Base-by-base conservation (phyloP, 2,329 filamentous ascomycete genomes). In the Aspergillus aculeatus region DNA sequence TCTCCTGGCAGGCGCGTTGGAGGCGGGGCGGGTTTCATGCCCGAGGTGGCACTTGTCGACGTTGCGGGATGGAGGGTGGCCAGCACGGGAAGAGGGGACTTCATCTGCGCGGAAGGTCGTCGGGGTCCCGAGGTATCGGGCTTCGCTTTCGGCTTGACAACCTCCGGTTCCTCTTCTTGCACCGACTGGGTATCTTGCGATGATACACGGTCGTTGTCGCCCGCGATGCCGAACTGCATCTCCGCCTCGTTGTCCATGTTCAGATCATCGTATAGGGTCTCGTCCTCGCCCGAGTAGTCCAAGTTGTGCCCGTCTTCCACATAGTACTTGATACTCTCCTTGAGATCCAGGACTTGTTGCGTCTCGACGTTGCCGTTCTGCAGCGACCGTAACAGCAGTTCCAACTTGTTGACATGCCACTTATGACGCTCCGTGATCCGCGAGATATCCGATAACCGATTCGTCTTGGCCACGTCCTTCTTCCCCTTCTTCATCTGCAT, bases 401-500 rank as follows among this genome's bases (percentile, higher is more conserved):
- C 95, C 64, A 99, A 83, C 74, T 96, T 96, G 65, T 87, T 86
- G 73, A 96, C 90, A 74, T 99, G 95, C 90, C 92, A 98, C 78
- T 96, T 97, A 82, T 98, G 94, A 69, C 90, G 87, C 75, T 99
- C 95, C 68, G 93, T 92, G 69, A 89, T 83, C 62, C 85, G 82
- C 71, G 96, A 90, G 66, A 99, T 89, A 73, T 95, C 90, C 56
- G 91, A 86, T 80, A 98, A 88, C 61, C 94, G 88, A 65, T 96
- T 94, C 3, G 90, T 88, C 77, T 96, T 97, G 65, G 85, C 83
- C 49, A 82, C 83, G 68, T 96, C 91, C 75, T 89, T 91, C 81
- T 97, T 98, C 71, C 92, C 91, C 81, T 96, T 97, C 82, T 97
- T 98, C 82, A 96, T 87, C 24, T 89, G 92, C 24, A 89, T 90